These are phyloP conservation scores for Cercospora sesami DNA, from an alignment of 2,329 filamentous ascomycete genomes.

Conservation along the genomic window DNA sequence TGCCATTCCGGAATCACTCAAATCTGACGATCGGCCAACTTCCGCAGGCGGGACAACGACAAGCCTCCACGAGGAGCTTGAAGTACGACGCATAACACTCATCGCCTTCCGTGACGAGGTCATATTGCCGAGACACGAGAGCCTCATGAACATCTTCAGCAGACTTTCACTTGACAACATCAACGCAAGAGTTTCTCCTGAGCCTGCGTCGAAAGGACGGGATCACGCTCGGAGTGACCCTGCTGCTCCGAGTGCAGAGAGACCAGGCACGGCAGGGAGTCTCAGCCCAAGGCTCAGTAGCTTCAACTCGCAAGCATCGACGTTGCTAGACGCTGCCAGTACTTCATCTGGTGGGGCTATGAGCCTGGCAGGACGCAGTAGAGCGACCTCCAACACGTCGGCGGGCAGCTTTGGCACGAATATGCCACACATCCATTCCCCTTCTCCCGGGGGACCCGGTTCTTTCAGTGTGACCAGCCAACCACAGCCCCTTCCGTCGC, in stretches of 20 bases:
- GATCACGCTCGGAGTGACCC: slow-evolving; percentile 38
- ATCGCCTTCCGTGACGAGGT: slow-evolving; percentile 85
- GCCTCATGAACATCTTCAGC: slow-evolving; percentile 85
- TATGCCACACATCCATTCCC: slow-evolving; percentile 39
- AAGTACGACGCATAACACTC: slow-evolving; percentile 85
- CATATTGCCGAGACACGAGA: slow-evolving; percentile 84
- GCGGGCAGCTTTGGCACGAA: slow-evolving; percentile 50
- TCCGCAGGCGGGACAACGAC: slow-evolving; percentile 43
- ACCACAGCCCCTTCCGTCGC: slow-evolving; percentile 27
- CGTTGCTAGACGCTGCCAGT: slow-evolving; percentile 67
- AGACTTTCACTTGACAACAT: slow-evolving; percentile 80
- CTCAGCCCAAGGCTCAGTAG: slow-evolving; percentile 73
- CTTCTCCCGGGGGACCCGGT: slow-evolving; percentile 24
- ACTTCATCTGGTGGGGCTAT: slow-evolving; percentile 47
- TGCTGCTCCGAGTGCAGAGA: slow-evolving; percentile 37
- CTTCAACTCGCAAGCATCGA: slow-evolving; percentile 77
- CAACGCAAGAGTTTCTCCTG: slow-evolving; percentile 46
- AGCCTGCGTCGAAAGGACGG: slow-evolving; percentile 28
- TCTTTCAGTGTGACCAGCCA: slow-evolving; percentile 29
- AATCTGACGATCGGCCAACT: slow-evolving; percentile 46
- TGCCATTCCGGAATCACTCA: slow-evolving; percentile 55
- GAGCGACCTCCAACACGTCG: slow-evolving; percentile 81
- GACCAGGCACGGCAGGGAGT: slow-evolving; percentile 67
- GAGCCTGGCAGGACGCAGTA: slow-evolving; percentile 60
- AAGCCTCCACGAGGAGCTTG: slow-evolving; percentile 63